phyloP scores from a whole-genome alignment of 148 eudicot species.

The Pouteria glomerata region DNA sequence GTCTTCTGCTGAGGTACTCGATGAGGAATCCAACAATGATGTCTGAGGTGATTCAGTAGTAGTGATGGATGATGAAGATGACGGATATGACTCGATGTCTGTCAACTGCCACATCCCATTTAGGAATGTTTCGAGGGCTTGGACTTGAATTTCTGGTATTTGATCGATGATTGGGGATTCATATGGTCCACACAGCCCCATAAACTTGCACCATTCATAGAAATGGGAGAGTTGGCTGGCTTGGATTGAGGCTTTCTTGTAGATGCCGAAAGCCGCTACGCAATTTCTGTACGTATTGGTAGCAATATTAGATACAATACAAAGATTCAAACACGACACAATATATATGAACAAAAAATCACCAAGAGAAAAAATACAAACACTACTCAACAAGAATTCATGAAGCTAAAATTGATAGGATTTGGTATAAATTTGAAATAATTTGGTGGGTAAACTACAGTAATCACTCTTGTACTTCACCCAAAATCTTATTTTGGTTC shows the following conservation, averaged over 20 bases:
- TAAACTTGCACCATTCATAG: slow-evolving; percentile 32
- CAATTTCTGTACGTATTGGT: too few relatives aligned
- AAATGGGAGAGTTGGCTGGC: slow-evolving; percentile 23
- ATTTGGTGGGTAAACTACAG: too few relatives aligned
- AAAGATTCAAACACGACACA: too few relatives aligned
- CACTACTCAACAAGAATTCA: too few relatives aligned
- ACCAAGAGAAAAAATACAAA: too few relatives aligned
- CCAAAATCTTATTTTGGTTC: too few relatives aligned
- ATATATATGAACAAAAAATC: too few relatives aligned
- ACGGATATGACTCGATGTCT: too few relatives aligned
- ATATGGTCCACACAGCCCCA: slow-evolving; percentile 28
- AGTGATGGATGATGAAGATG: slow-evolving; percentile 15
- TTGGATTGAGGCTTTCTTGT: slow-evolving; percentile 36
- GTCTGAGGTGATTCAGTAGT: neutral
- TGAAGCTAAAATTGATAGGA: too few relatives aligned
- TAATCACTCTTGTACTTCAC: too few relatives aligned
- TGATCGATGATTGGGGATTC: slow-evolving; percentile 33
- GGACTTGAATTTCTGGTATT: slow-evolving; percentile 30
- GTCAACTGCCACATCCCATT: slow-evolving; percentile 31
- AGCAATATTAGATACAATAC: too few relatives aligned
- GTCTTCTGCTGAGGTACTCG: slow-evolving; percentile 6
- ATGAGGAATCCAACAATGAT: neutral
- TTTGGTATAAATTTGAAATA: too few relatives aligned
- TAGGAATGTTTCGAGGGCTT: slow-evolving; percentile 29
- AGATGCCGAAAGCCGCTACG: slow-evolving; percentile 29